Percentiles rank a stretch among this genome's conserved stretches.
These are phyloP conservation scores for Cyberlindnera japonica DNA, from an alignment of 805 yeast species.

Conservation along the genomic window DNA sequence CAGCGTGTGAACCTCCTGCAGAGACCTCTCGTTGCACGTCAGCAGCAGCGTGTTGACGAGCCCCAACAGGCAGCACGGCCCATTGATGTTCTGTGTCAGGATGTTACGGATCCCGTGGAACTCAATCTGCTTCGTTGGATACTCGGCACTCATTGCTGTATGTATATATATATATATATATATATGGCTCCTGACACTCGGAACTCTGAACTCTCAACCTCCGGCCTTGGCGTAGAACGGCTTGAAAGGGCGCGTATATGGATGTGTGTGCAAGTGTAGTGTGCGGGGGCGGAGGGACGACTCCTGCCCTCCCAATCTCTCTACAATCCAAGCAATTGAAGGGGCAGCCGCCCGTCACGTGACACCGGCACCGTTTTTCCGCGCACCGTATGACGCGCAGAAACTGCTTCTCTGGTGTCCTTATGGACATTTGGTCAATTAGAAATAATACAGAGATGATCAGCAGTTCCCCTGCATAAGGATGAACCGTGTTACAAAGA, in stretches of 20 bases:
- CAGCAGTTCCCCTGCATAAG: conserved; percentile 99
- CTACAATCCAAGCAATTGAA: neutral
- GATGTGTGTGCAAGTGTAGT: neutral
- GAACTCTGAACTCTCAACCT: neutral
- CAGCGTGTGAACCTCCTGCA: conserved; percentile 26
- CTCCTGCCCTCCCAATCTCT: neutral
- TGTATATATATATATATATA: too few relatives aligned
- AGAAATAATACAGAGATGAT: conserved; percentile 99
- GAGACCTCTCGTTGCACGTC: conserved; percentile 32
- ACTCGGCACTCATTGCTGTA: neutral
- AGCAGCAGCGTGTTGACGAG: conserved; percentile 66
- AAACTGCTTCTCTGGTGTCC: conserved; percentile 23
- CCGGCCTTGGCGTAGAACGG: too few relatives aligned
- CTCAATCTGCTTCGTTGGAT: conserved; percentile 20
- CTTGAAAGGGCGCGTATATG: neutral
- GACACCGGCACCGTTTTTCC: neutral
- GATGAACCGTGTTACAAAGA: conserved; percentile 99
- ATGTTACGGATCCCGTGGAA: conserved; percentile 39
- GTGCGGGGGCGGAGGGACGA: neutral
- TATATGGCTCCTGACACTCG: neutral
- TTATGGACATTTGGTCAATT: conserved; percentile 97
- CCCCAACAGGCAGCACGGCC: conserved; percentile 87
- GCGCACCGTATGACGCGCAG: neutral
- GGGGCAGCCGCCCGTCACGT: neutral
- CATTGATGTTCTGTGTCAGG: conserved; percentile 73